Conservation (phyloP, 257 asterid species). For the Petrea volubilis region DNA sequence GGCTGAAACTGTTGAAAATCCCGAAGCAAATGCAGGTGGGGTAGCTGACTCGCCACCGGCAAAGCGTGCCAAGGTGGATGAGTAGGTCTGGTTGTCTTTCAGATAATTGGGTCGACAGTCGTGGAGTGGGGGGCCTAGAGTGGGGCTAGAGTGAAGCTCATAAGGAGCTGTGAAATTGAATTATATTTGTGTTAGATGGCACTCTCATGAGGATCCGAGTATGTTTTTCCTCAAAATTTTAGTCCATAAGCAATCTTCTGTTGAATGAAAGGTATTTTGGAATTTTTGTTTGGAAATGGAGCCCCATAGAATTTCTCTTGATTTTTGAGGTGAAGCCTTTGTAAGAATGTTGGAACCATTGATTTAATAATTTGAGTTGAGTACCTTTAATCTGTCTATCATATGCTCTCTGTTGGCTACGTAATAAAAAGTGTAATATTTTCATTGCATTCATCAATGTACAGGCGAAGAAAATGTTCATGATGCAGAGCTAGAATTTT, state of each 20-base stretch:
- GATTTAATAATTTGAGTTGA: constrained; percentile 21
- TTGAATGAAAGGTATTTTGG: constrained; percentile 3
- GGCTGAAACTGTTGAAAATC: constrained; percentile 30
- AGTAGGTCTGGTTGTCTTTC: constrained; percentile 21
- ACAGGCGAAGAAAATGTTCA: no score
- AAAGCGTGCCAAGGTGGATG: constrained; percentile 65
- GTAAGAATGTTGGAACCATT: constrained; percentile 19
- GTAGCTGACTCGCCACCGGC: constrained; percentile 44
- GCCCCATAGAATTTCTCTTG: neutral
- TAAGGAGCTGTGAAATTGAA: constrained; percentile 12
- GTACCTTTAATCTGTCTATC: neutral
- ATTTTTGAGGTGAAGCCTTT: constrained; percentile 11
- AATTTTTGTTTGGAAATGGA: constrained; percentile 26
- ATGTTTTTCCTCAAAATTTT: neutral
- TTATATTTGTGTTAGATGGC: constrained; percentile 8
- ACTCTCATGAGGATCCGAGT: neutral
- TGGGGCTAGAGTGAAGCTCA: neutral
- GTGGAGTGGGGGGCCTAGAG: no score
- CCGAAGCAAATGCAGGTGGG: constrained; percentile 31
- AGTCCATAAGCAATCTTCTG: constrained; percentile 14
- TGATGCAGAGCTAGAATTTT: no score
- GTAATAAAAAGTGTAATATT: no score
- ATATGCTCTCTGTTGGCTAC: no score
- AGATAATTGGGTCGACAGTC: constrained; percentile 15
- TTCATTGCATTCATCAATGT: no score